Evolutionary conservation across 768 basidiomycete species (phyloP).

Genomic region (Xerocomellus dryophilus): DNA sequence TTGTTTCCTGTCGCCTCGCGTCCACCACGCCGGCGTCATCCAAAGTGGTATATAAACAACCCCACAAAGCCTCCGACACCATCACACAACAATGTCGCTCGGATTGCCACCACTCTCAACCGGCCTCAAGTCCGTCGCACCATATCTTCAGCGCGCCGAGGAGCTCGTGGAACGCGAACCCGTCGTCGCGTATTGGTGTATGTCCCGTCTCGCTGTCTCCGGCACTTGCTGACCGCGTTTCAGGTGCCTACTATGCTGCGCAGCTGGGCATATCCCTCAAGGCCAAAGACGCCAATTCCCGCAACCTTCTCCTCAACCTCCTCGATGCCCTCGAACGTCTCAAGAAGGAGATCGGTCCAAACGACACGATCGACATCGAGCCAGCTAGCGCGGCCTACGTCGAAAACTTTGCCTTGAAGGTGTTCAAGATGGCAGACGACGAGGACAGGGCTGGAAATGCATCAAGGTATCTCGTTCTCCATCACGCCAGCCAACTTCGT

Average conservation of each 20-base stretch:
- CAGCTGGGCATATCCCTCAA: constrained; percentile 80
- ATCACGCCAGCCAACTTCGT: neutral
- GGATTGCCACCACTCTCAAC: constrained; percentile 58
- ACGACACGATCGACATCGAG: constrained; percentile 83
- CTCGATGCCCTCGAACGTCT: constrained; percentile 76
- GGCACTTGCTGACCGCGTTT: neutral
- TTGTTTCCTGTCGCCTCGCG: neutral
- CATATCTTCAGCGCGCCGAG: constrained; percentile 86
- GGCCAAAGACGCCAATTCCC: constrained; percentile 59
- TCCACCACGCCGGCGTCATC: constrained; percentile 7
- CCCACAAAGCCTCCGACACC: neutral
- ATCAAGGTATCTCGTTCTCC: constrained; percentile 55
- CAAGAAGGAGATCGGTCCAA: constrained; percentile 69
- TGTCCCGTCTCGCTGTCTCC: constrained; percentile 29
- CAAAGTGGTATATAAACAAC: neutral
- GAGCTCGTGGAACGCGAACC: constrained; percentile 83
- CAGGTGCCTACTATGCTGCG: constrained; percentile 89
- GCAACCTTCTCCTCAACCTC: constrained; percentile 67
- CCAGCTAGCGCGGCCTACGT: constrained; percentile 82
- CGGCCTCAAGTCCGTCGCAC: constrained; percentile 64
- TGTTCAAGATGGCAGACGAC: constrained; percentile 88
- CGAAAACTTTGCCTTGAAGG: constrained; percentile 89
- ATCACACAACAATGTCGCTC: constrained; percentile 34
- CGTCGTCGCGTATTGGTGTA: constrained; percentile 94
- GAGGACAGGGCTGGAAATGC: constrained; percentile 80